Base-by-base conservation (phyloP, 345 rosid species). In the Sapria himalayana region DNA sequence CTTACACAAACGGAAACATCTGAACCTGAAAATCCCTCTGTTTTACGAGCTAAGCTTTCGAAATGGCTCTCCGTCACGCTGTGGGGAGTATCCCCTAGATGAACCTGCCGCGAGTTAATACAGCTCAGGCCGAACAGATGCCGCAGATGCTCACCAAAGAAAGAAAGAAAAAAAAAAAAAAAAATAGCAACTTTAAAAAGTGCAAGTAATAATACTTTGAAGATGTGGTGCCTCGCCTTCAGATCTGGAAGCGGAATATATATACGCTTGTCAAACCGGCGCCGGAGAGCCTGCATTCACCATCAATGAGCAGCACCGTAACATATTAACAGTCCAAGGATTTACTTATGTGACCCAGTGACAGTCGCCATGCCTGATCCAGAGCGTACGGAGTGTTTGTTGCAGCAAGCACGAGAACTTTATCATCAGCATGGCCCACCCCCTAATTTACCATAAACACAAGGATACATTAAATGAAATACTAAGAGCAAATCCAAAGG, bases 231-330 rank as follows among this genome's bases (percentile, higher is more conserved):
- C 22, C 96, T 64, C 56, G 96, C 96, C 69, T 85, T 85, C 57
- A 45, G 25, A 44, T 85, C 96, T 25, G 96, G 96, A 15, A 85
- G 93, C 12, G 96, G 96, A 60, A 85, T 85, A 50, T 85, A 85
- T 35, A 85, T 85, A 29, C 96, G 81, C 74, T 85, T 85, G 65
- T 85, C 96, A 63, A 85, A 85, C 54, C 96, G 96, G 33, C 96
- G 54, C 33, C 96, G 48, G 45, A 85, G 76, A 33, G 96, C 96
- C 96, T 85, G 74, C 37, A 57, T 40, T 52, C 41, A 65, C 25
- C 39, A 61, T 21, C 23, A 16, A 45, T 66, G 41, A 60, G 68
- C 32, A n/a, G n/a, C 41, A 49, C 20, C 38, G 22, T 33, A 29
- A 32, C 45, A 34, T n/a, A 35, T 19, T 29, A n/a, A n/a, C n/a